phyloP scores from a whole-genome alignment of 345 rosid species.

The Pistacia integerrima region DNA sequence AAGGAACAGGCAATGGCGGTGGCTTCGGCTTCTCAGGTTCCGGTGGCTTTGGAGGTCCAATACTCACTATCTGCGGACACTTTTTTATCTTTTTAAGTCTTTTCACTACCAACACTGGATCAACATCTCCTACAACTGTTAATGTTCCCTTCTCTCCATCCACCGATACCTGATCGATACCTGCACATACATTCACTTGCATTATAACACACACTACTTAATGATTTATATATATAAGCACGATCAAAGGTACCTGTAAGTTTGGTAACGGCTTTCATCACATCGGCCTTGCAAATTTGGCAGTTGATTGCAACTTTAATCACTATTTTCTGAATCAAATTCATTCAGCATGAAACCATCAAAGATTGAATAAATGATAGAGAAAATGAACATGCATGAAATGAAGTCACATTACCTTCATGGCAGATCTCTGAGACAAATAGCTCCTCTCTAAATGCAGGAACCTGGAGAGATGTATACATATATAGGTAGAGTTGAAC shows the following conservation, averaged over 20 bases:
- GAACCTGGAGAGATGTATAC: not conserved
- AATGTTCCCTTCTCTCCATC: slow-evolving; percentile 22
- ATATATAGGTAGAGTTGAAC: not conserved
- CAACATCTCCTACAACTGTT: slow-evolving; percentile 20
- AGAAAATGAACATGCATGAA: not conserved
- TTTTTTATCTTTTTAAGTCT: slow-evolving; percentile 14
- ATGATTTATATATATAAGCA: too few species aligned
- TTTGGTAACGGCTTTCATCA: slow-evolving; percentile 10
- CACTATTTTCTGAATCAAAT: slow-evolving; percentile 14
- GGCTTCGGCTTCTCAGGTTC: not conserved
- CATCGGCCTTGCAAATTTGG: slow-evolving; percentile 11
- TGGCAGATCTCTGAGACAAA: not conserved
- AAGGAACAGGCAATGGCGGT: not conserved
- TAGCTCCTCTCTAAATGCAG: too few species aligned
- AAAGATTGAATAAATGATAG: not conserved
- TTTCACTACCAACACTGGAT: not conserved
- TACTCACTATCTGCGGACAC: not conserved
- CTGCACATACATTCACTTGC: not conserved
- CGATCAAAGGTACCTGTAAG: slow-evolving; percentile 3
- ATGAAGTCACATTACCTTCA: not conserved
- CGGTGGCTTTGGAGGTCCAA: slow-evolving; percentile 20
- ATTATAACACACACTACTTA: too few species aligned
- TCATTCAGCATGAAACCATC: not conserved
- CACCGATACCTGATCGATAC: slow-evolving; percentile 15
- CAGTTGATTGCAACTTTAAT: slow-evolving; percentile 8